Base-by-base conservation (phyloP, 2,329 filamentous ascomycete species). In the Phyllosticta paracitricarpa region DNA sequence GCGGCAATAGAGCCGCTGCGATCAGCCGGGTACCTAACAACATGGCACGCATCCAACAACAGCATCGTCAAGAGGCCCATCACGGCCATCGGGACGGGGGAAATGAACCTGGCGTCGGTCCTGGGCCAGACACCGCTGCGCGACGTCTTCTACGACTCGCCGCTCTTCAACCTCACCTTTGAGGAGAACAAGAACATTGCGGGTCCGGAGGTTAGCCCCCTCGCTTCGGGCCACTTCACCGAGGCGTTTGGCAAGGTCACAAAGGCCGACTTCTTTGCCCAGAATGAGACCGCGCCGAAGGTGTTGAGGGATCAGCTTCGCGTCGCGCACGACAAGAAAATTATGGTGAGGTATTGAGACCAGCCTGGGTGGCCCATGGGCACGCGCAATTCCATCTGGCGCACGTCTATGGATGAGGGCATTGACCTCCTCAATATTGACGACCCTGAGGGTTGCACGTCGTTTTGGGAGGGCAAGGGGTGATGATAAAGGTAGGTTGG, bases 381-480 rank as follows among this genome's bases (percentile, higher is more conserved):
- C n/a, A 81, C 78, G 24, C 73, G 85, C 25, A 83, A 86, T 68
- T 73, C 76, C 9, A 72, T 85, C 4, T 88, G 85, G 85, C 74
- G 78, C 64, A 77, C 75, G 4, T 69, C 88, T 63, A 76, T 80
- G 65, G 75, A 79, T 57, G 82, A 82, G 62, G 84, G 83, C 0
- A 82, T 84, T n/a, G 81, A 81, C 62, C 68, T 88, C 62, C 66
- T 88, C 57, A 87, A 87, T 70, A 84, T 82, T 0, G 85, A 88
- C 76, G 84, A 88, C 72, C 65, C 87, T 57, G 75, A 79, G 63
- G 84, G 72, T 22, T 79, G 75, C 17, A 77, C 79, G 19, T 75
- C 71, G 54, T 75, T 75, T 62, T 77, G 74, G 75, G 65, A 74
- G 64, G 40, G 40, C 40, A 48, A 7, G 14, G 40, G 40, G 17